Conservation (phyloP, 345 rosid species). For the Psidium friedrichsthalianum region DNA sequence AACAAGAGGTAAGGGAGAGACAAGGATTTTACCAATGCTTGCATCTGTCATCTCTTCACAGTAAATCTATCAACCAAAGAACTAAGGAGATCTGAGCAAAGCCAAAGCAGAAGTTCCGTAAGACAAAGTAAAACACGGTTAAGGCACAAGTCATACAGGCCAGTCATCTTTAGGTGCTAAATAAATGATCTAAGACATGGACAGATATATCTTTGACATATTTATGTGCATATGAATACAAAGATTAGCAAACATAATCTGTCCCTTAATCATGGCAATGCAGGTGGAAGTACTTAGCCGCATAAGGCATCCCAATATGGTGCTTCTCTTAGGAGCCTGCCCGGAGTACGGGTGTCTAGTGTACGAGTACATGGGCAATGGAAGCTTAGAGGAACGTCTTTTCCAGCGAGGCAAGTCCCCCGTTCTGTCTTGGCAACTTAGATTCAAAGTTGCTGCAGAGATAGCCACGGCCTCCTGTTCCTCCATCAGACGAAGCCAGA, state of each 20-base stretch:
- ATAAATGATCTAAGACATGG: not conserved
- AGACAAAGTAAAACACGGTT: not conserved
- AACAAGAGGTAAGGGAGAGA: slow-evolving; percentile 53
- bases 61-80: not conserved
- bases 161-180: not conserved
- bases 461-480: slow-evolving; percentile 69
- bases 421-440: slow-evolving; percentile 69
- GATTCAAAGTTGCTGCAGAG: slow-evolving; percentile 85
- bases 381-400: slow-evolving; percentile 82
- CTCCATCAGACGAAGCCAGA: slow-evolving; percentile 95
- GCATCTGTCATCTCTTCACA: not conserved
- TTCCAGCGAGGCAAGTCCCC: slow-evolving; percentile 37
- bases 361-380: slow-evolving; percentile 84
- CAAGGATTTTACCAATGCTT: not conserved
- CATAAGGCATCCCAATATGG: slow-evolving; percentile 96
- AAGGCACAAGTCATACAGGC: not conserved
- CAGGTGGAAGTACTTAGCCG: slow-evolving; percentile 87
- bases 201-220: not conserved
- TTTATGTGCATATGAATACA: not conserved
- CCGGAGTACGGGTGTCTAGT: slow-evolving; percentile 84
- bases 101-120: not conserved
- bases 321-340: slow-evolving; percentile 90
- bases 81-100: not conserved
- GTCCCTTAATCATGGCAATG: not conserved
- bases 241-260: not conserved